These are phyloP conservation scores for Trametes elegans DNA, from an alignment of 768 basidiomycete genomes.

Conservation along the genomic window DNA sequence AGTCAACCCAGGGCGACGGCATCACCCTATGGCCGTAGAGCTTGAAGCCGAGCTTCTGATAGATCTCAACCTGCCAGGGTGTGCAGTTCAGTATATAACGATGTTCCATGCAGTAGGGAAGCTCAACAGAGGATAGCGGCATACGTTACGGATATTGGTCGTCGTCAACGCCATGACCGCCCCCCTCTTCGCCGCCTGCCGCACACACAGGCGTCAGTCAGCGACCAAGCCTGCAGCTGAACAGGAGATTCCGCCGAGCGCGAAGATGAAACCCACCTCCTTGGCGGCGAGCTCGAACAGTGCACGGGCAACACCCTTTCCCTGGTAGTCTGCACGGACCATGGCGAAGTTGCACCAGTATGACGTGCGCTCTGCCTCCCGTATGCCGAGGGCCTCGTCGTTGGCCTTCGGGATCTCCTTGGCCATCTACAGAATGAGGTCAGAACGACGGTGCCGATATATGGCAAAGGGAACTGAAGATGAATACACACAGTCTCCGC, in stretches of 20 bases:
- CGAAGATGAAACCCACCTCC: no score
- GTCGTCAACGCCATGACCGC: not conserved
- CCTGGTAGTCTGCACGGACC: conserved; percentile 19
- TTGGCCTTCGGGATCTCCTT: not conserved
- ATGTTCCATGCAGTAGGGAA: not conserved
- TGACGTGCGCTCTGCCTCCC: conserved; percentile 5
- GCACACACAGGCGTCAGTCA: not conserved
- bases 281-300: conserved; percentile 10
- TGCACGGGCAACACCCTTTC: conserved; percentile 11
- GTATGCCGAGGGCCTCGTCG: not conserved
- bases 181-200: not conserved
- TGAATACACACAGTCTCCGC: conserved; percentile 12
- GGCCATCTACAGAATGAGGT: not conserved
- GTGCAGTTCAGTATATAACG: no score
- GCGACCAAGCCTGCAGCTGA: not conserved
- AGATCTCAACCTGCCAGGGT: conserved; percentile 14
- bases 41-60: conserved; percentile 19
- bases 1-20: conserved; percentile 21
- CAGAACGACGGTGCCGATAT: not conserved
- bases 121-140: no score
- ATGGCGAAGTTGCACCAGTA: conserved; percentile 21
- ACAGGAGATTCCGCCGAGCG: no score
- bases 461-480: no score
- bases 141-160: no score
- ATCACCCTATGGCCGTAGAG: conserved; percentile 10